Percentiles rank a stretch among this genome's conserved stretches.
Conservation (phyloP, 768 basidiomycete genomes). For the Nevesoporus exiguus region DNA sequence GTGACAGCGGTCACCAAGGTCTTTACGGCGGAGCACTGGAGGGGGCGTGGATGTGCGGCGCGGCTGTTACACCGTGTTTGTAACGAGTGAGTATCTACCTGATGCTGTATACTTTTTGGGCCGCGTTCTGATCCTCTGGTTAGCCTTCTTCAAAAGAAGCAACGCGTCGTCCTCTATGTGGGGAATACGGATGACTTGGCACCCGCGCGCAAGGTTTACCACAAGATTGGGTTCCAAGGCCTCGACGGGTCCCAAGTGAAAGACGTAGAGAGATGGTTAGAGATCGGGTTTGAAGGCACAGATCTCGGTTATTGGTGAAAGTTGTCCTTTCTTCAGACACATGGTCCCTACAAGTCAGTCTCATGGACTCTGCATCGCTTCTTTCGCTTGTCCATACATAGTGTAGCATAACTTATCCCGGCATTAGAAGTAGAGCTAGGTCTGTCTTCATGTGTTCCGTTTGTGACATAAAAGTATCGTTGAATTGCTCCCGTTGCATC, state of each 20-base stretch:
- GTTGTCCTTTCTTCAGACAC: not conserved
- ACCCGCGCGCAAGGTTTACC: slow-evolving; percentile 21
- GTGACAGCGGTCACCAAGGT: slow-evolving; percentile 74
- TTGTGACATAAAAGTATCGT: not conserved
- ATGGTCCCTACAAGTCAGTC: not conserved
- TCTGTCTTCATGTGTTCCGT: not conserved
- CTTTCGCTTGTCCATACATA: not conserved
- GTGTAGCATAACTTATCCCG: slow-evolving; percentile 16
- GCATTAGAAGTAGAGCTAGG: not conserved
- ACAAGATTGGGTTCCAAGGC: slow-evolving; percentile 23
- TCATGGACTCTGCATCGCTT: not conserved
- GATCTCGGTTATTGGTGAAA: slow-evolving; percentile 17
- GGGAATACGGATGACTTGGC: slow-evolving; percentile 32
- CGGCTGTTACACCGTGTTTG: slow-evolving; percentile 58
- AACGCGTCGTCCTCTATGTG: slow-evolving; percentile 53
- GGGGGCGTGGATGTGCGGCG: slow-evolving; percentile 55
- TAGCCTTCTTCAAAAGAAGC: slow-evolving; percentile 37
- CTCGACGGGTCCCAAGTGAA: slow-evolving; percentile 1
- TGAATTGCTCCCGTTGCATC: not conserved
- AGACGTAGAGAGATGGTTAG: slow-evolving; percentile 20
- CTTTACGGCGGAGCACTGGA: slow-evolving; percentile 52
- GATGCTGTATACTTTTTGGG: not conserved
- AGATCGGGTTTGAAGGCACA: slow-evolving; percentile 17
- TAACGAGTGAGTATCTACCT: slow-evolving; percentile 41
- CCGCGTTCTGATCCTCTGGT: slow-evolving; percentile 1